Evolutionary conservation across 345 rosid species (phyloP), one percentile per base, ranked within the genome.

Genomic region (Lepidium didymum): DNA sequence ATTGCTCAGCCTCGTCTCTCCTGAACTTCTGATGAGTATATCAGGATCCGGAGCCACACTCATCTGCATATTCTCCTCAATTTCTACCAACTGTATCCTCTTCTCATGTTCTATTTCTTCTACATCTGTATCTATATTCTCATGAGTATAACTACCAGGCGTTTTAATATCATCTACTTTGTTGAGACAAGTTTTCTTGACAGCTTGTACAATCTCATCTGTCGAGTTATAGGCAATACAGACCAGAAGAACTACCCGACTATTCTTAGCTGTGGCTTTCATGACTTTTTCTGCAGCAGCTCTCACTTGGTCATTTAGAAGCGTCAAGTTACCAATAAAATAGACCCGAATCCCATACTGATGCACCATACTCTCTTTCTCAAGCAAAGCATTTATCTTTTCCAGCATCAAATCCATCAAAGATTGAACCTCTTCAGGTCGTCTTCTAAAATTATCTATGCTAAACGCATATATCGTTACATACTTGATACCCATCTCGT

Each of bases 121-220:
- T 63, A 47, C n/a, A 47, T 21, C 43, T 16, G 19, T 33, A 45
- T 33, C 11, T 31, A 5, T 31, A 44, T 46, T 43, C 19, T 46
- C 67, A 5, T 62, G 41, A 8, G 15, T 36, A 56, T 7, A 23
- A 43, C 13, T 33, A 42, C 38, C 25, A 40, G 38, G 31, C 1
- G 42, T 58, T 46, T 45, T 42, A 10, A 56, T 49, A 41, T 16
- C 1, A 16, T 53, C 70, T 50, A 7, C 11, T 54, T 83, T 87
- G n/a, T 68, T 68, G 35, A 67, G 55, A 73, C 91, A 92, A 14
- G 91, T 81, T 64, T 77, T 86, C 58, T 78, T 72, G 16, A 86
- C 90, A 34, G 98, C 91, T 60, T 85, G 85, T 61, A 90, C 74
- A 21, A 92, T 92, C 82, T 92, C 98, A 71, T 92, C 84, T 0